Percentiles rank a stretch among this genome's conserved stretches.
Conservation (phyloP, 2,329 filamentous ascomycete species). For the Penicillium italicum region DNA sequence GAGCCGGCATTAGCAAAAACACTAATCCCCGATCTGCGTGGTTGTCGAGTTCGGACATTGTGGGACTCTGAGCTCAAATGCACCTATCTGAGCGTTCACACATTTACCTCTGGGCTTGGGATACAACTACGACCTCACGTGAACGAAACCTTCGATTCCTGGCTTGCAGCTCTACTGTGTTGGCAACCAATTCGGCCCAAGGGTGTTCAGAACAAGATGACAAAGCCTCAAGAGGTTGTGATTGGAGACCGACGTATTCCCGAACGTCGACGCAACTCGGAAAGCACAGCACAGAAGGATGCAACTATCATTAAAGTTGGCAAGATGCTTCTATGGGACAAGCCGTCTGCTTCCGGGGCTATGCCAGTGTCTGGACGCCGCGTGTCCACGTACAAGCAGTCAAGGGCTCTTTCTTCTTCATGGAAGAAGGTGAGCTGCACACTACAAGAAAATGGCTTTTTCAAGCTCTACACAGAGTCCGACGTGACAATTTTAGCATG, state of each 20-base stretch:
- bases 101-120: constrained; percentile 46
- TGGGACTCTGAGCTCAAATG: constrained; percentile 46
- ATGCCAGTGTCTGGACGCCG: constrained; percentile 38
- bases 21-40: constrained; percentile 48
- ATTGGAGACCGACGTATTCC: constrained; percentile 43
- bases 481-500: constrained; percentile 76
- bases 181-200: constrained; percentile 52
- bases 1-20: constrained; percentile 48
- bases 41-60: constrained; percentile 48
- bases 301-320: constrained; percentile 91
- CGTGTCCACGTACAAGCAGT: constrained; percentile 53
- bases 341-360: constrained; percentile 51
- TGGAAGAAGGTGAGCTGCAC: constrained; percentile 93
- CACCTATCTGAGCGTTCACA: constrained; percentile 48
- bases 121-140: constrained; percentile 49
- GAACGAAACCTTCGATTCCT: constrained; percentile 51
- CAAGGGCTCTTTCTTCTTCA: constrained; percentile 57
- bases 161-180: constrained; percentile 51
- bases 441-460: constrained; percentile 87
- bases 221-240: constrained; percentile 46
- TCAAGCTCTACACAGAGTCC: constrained; percentile 84
- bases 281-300: constrained; percentile 58
- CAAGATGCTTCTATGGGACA: constrained; percentile 88
- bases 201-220: constrained; percentile 50
- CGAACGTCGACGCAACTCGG: constrained; percentile 46